phyloP scores from a whole-genome alignment of 2,329 filamentous ascomycete genomes.

The Epichloe gansuensis region DNA sequence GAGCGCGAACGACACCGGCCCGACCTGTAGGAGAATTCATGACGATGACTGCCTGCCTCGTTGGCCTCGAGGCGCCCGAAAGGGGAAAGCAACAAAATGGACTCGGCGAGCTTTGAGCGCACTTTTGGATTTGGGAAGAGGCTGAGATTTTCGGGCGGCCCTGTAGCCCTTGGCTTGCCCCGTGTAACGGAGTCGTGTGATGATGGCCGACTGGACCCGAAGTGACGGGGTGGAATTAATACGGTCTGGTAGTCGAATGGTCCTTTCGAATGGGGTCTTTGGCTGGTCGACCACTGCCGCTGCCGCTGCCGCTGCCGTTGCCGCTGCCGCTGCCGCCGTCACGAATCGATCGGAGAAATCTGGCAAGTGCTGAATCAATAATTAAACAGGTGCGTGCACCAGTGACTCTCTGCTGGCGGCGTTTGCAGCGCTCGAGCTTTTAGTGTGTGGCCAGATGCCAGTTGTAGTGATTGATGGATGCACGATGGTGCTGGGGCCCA shows the following conservation, averaged over 20 bases:
- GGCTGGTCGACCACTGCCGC: background rate
- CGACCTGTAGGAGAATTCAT: slow-evolving; percentile 37
- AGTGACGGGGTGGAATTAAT: slow-evolving; percentile 11
- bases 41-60: slow-evolving; percentile 12
- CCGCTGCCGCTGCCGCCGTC: too few relatives aligned
- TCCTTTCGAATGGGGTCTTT: too few relatives aligned
- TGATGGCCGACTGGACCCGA: slow-evolving; percentile 9
- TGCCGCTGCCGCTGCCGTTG: too few relatives aligned
- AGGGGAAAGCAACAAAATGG: slow-evolving; percentile 8
- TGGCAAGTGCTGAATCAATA: too few relatives aligned
- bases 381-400: too few relatives aligned
- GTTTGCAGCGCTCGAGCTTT: too few relatives aligned
- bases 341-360: too few relatives aligned
- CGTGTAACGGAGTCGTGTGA: slow-evolving; percentile 11
- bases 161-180: background rate
- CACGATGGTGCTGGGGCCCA: too few relatives aligned
- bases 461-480: too few relatives aligned
- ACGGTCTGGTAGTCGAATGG: background rate
- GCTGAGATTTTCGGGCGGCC: slow-evolving; percentile 7
- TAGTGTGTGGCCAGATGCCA: too few relatives aligned
- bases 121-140: slow-evolving; percentile 1
- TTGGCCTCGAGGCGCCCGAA: slow-evolving; percentile 6
- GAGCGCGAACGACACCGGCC: slow-evolving; percentile 44
- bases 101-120: background rate
- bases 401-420: too few relatives aligned